A percentile compares a stretch with the other conserved stretches of the same genome.
These are phyloP conservation scores for Flueggea neowawraea DNA, from an alignment of 441 rosid species.

Conservation along the genomic window DNA sequence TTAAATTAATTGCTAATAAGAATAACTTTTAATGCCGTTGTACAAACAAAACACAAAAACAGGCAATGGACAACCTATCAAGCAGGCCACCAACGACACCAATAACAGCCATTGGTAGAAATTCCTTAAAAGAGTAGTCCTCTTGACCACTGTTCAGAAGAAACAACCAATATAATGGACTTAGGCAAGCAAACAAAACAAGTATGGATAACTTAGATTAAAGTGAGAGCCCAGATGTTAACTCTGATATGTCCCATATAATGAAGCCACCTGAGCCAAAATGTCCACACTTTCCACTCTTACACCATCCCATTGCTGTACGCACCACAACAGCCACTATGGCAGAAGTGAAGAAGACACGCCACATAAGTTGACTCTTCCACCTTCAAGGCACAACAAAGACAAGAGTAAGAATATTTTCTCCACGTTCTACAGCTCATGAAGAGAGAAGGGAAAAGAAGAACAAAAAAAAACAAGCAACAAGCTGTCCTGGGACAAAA, in stretches of 20 bases:
- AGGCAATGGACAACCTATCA: constrained; percentile 38
- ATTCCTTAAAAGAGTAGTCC: constrained; percentile 87
- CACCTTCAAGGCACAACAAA: constrained; percentile 58
- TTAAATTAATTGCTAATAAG: not conserved
- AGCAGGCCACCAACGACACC: constrained; percentile 94
- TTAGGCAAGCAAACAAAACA: constrained; percentile 20
- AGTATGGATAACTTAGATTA: constrained; percentile 2
- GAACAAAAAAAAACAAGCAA: constrained; percentile 2
- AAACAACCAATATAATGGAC: constrained; percentile 1
- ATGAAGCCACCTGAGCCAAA: constrained; percentile 98
- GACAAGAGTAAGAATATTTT: not conserved
- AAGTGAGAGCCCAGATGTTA: constrained; percentile 29
- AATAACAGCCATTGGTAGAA: constrained; percentile 95
- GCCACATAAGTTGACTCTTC: constrained; percentile 99
- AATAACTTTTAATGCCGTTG: not conserved
- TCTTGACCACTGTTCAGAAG: constrained; percentile 79
- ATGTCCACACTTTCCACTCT: constrained; percentile 95
- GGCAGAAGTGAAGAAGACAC: constrained; percentile 98
- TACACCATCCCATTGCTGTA: constrained; percentile 97
- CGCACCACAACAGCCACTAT: constrained; percentile 98
- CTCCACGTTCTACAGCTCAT: too few relatives aligned
- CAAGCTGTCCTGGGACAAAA: too few relatives aligned
- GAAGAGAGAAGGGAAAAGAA: not conserved
- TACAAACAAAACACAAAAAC: constrained; percentile 1
- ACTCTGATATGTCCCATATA: constrained; percentile 98